Conservation (phyloP, 2,329 filamentous ascomycete genomes). For the Curvularia verruculosa region DNA sequence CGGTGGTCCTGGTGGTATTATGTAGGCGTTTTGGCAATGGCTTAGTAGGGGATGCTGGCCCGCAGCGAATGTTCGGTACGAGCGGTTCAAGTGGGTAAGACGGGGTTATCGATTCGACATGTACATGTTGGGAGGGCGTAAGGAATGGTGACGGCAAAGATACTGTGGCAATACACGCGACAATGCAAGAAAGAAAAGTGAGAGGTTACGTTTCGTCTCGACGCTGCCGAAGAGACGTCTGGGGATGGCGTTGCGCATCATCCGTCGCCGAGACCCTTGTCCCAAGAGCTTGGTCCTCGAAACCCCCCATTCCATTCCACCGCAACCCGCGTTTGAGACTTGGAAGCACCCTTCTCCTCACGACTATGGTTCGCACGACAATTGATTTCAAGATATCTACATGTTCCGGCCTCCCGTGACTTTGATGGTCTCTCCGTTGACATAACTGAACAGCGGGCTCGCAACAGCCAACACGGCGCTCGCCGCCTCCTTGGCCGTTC, state of each 20-base stretch:
- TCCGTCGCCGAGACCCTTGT: constrained; percentile 19
- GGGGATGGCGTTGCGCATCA: constrained; percentile 28
- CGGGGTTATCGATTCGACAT: constrained; percentile 33
- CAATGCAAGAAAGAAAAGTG: constrained; percentile 10
- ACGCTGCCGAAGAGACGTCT: constrained; percentile 17
- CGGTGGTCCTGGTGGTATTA: constrained; percentile 20
- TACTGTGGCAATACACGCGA: constrained; percentile 11
- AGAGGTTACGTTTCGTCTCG: constrained; percentile 8
- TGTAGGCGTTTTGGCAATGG: constrained; percentile 4
- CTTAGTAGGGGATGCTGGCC: constrained; percentile 12
- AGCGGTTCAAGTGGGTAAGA: constrained; percentile 7
- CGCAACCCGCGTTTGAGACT: constrained; percentile 18
- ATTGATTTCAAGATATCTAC: constrained; percentile 45
- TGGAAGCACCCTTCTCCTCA: not conserved
- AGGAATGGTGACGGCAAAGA: constrained; percentile 22
- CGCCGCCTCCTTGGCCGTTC: constrained; percentile 80
- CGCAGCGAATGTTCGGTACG: constrained; percentile 17
- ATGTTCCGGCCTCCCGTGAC: constrained; percentile 78
- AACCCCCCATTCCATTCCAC: constrained; percentile 17
- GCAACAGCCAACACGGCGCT: constrained; percentile 77
- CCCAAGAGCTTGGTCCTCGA: constrained; percentile 23
- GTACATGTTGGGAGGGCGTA: constrained; percentile 32
- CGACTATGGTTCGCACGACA: not conserved
- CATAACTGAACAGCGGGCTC: constrained; percentile 83
- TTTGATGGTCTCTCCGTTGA: constrained; percentile 84